Percentiles rank a stretch among this genome's conserved stretches.
These are phyloP conservation scores for Sanghuangporus weigelae DNA, from an alignment of 1,284 basidiomycete species.

Conservation along the genomic window DNA sequence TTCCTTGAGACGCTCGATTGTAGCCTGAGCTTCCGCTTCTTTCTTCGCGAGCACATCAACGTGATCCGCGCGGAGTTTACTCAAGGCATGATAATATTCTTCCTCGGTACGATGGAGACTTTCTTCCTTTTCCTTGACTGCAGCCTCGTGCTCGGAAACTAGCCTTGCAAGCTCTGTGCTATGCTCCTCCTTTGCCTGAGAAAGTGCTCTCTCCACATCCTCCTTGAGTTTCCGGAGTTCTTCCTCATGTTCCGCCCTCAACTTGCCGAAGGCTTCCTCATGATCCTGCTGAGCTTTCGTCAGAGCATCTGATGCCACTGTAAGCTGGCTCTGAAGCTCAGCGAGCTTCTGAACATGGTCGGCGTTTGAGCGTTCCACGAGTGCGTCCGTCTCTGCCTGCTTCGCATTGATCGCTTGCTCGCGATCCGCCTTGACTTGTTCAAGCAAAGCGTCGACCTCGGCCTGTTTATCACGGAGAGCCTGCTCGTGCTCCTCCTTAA, in stretches of 20 bases:
- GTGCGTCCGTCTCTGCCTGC: slow-evolving; percentile 19
- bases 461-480: slow-evolving; percentile 27
- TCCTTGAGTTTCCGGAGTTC: slow-evolving; percentile 42
- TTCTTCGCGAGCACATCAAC: slow-evolving; percentile 56
- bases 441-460: slow-evolving; percentile 18
- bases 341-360: slow-evolving; percentile 32
- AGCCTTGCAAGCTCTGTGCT: slow-evolving; percentile 43
- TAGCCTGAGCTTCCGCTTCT: slow-evolving; percentile 50
- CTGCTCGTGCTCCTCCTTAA: slow-evolving; percentile 29
- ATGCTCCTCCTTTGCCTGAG: slow-evolving; percentile 46
- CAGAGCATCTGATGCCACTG: slow-evolving; percentile 36
- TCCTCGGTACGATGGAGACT: slow-evolving; percentile 65
- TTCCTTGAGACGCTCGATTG: slow-evolving; percentile 60
- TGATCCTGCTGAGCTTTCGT: slow-evolving; percentile 47
- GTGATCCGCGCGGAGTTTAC: slow-evolving; percentile 65
- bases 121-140: slow-evolving; percentile 56
- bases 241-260: slow-evolving; percentile 43
- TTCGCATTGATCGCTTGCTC: slow-evolving; percentile 31
- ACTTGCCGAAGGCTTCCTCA: slow-evolving; percentile 43
- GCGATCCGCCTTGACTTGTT: slow-evolving; percentile 25
- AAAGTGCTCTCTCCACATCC: slow-evolving; percentile 44
- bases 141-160: slow-evolving; percentile 48
- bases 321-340: slow-evolving; percentile 40
- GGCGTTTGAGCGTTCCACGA: slow-evolving; percentile 13
- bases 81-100: slow-evolving; percentile 73